Evolutionary conservation across 106 monocot genomes (phyloP), one percentile per base, ranked within the genome.

Genomic region (Allium cepa): DNA sequence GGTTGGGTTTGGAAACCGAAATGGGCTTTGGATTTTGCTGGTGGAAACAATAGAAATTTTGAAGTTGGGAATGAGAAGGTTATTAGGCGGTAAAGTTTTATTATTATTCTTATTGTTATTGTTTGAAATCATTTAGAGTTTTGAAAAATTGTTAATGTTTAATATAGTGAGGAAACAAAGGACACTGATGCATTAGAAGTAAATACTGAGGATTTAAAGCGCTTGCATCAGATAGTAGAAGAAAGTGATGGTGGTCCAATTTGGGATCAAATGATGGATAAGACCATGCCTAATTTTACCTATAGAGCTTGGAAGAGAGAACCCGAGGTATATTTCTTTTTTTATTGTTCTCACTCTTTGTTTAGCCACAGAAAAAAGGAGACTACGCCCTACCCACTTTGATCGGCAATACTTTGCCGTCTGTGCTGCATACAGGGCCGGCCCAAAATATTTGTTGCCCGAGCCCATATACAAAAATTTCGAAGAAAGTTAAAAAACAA

Each of bases 241-340:
- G 80, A 53, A 22, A 83, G 67, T 3, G 90, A 90, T 64, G 84
- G 86, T 6, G 94, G 94, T 4, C 90, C 82, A 2, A 68, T 72
- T 9, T 94, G 94, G 94, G 72, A 69, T 8, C 80, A 75, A 7
- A 94, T 94, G 94, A 90, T 94, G 94, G 83, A 94, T 12, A 77
- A 73, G 67, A 52, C 70, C 10, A 60, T 88, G 59, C 87, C 87
- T 1, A 77, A 47, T 57, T 78, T 88, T 66, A 78, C 61, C 71
- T 94, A 88, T 65, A 78, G 73, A 60, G 94, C 94, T 47, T 94
- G 94, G 90, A 72, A 85, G 52, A 85, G 94, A 73, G 94, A 94
- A 64, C 79, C 81, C 46, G 83, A 83, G 90, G 94, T 94, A 67
- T 63, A 49, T 3, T 11, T 15, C 17, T 49, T 58, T 45, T 17